phyloP scores from a whole-genome alignment of 2,329 filamentous ascomycete genomes.

The Xenosphaeropsis pyriputrescens region DNA sequence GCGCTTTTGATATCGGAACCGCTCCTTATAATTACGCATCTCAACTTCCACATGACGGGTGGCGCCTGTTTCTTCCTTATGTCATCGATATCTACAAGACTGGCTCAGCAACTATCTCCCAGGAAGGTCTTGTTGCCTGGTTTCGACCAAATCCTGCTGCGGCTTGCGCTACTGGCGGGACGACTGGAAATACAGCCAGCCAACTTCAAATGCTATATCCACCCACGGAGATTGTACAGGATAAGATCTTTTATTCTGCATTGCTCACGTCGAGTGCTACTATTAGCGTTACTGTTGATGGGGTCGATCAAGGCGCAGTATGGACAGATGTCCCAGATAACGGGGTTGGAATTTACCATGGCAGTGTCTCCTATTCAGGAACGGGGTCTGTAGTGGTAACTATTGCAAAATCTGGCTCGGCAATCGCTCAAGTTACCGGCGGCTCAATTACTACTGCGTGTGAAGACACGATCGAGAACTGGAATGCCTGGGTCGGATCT shows the following conservation, averaged over 20 bases:
- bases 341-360: conserved; percentile 1
- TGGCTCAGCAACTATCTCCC: not conserved
- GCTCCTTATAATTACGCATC: conserved; percentile 27
- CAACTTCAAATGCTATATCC: conserved; percentile 1
- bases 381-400: not conserved
- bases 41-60: conserved; percentile 27
- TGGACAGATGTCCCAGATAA: not conserved
- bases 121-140: not conserved
- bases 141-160: not conserved
- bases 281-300: not conserved
- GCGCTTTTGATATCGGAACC: not conserved
- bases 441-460: not conserved
- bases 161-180: not conserved
- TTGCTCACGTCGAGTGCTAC: not conserved
- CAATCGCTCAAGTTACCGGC: not conserved
- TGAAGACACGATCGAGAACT: not conserved
- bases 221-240: not conserved
- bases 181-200: conserved; percentile 2
- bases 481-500: not conserved
- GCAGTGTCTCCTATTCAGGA: not conserved
- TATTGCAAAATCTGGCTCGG: not conserved
- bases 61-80: conserved; percentile 1
- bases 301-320: not conserved
- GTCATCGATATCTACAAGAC: conserved; percentile 2
- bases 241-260: conserved; percentile 2